These are phyloP conservation scores for Actinidia arguta DNA, from an alignment of 179 eudicot genomes.

Conservation along the genomic window DNA sequence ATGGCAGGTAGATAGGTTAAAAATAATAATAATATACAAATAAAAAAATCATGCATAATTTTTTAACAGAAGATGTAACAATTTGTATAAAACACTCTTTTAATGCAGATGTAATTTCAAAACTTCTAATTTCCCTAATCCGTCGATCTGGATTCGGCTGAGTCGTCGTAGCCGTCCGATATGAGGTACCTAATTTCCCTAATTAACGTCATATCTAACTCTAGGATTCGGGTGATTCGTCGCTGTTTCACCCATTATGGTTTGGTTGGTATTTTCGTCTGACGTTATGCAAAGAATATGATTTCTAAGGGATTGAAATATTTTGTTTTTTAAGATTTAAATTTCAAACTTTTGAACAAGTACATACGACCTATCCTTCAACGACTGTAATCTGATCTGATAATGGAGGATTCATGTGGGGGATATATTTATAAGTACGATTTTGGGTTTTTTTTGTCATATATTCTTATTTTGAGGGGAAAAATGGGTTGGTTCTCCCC, in stretches of 20 bases:
- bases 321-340: not conserved
- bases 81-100: no score
- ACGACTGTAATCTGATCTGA: not conserved
- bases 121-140: no score
- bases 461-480: no score
- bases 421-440: no score
- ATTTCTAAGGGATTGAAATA: not conserved
- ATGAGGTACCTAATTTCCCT: not conserved
- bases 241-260: no score
- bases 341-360: not conserved
- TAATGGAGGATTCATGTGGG: not conserved
- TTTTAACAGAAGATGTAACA: no score
- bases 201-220: constrained; percentile 4
- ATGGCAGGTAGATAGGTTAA: no score
- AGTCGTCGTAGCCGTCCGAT: not conserved
- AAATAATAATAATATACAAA: no score
- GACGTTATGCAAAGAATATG: not conserved
- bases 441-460: not conserved
- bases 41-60: no score
- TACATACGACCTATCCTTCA: not conserved
- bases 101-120: no score
- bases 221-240: not conserved
- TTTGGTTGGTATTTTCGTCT: not conserved
- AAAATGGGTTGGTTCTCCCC: no score
- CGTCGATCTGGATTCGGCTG: not conserved